Percentiles rank a stretch among this genome's conserved stretches.
These are phyloP conservation scores for Trypethelium eluteriae DNA, from an alignment of 495 filamentous ascomycete species.

Conservation along the genomic window DNA sequence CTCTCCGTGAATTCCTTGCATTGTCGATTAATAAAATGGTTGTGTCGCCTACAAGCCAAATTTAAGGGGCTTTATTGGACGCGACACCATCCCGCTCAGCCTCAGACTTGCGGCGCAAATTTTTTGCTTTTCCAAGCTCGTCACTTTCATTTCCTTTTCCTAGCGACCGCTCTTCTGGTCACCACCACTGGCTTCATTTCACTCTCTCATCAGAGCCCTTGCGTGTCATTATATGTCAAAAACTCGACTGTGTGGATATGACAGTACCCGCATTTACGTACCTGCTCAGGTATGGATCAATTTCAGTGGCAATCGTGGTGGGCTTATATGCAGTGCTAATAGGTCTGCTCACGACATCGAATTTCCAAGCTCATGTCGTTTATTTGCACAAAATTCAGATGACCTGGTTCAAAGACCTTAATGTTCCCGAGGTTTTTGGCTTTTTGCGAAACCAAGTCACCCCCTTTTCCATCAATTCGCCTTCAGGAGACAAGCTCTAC, in stretches of 20 bases:
- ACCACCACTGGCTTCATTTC: neutral
- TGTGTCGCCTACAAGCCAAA: neutral
- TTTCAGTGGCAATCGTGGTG: neutral
- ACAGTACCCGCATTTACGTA: neutral
- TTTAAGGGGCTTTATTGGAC: neutral
- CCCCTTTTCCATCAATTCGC: constrained; percentile 54
- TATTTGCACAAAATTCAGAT: constrained; percentile 43
- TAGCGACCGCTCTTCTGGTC: neutral
- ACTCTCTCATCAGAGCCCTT: neutral
- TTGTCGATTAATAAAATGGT: no score
- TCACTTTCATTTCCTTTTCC: neutral
- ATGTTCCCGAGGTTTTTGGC: constrained; percentile 43
- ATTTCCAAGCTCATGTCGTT: constrained; percentile 43
- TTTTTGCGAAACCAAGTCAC: constrained; percentile 58
- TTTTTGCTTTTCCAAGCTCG: neutral
- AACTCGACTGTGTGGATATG: neutral
- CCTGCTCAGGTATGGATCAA: constrained; percentile 10
- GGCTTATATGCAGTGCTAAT: constrained; percentile 15
- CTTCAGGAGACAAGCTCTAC: constrained; percentile 52
- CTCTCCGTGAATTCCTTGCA: no score
- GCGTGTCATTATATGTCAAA: neutral
- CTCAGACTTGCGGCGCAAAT: neutral
- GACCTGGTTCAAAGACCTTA: constrained; percentile 45
- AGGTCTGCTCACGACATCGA: constrained; percentile 38
- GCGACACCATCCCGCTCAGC: neutral